phyloP scores from a whole-genome alignment of 805 yeast genomes.

The Barnettozyma botsteinii region DNA sequence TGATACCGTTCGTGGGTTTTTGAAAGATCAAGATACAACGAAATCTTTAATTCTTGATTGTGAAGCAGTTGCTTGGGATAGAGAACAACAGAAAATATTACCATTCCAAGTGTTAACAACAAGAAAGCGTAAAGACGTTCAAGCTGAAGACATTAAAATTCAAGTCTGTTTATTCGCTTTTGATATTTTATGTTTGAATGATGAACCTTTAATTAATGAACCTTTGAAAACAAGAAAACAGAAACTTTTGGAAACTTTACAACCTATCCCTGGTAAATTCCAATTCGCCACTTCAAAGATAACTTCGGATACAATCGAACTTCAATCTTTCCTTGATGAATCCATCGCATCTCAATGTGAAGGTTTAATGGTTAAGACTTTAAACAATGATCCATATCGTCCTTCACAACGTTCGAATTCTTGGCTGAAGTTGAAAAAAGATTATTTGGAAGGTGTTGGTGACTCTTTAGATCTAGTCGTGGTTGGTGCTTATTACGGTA shows the following conservation, averaged over 20 bases:
- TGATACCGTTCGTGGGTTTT: slow-evolving; percentile 56
- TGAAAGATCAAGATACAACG: slow-evolving; percentile 32
- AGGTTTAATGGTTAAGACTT: slow-evolving; percentile 91
- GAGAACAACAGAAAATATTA: slow-evolving; percentile 65
- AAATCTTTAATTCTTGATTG: slow-evolving; percentile 78
- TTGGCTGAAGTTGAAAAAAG: slow-evolving; percentile 94
- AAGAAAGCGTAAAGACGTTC: slow-evolving; percentile 89
- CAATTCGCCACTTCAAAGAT: slow-evolving; percentile 72
- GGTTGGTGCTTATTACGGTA: slow-evolving; percentile 88
- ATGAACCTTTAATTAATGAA: slow-evolving; percentile 58
- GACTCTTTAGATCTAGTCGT: slow-evolving; percentile 93
- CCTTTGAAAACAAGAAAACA: slow-evolving; percentile 68
- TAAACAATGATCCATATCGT: slow-evolving; percentile 82
- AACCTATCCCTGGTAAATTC: slow-evolving; percentile 67
- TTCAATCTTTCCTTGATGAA: slow-evolving; percentile 80
- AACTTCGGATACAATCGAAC: slow-evolving; percentile 62
- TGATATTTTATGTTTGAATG: slow-evolving; percentile 74
- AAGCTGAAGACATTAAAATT: slow-evolving; percentile 80
- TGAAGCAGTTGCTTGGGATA: slow-evolving; percentile 98
- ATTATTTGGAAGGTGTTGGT: slow-evolving; percentile 91
- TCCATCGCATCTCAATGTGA: slow-evolving; percentile 88
- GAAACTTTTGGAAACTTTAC: slow-evolving; percentile 49
- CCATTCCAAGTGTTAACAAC: slow-evolving; percentile 94
- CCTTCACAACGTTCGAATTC: slow-evolving; percentile 93
- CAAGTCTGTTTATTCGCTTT: slow-evolving; percentile 90